A percentile compares a stretch with the other conserved stretches of the same genome.
phyloP scores from a whole-genome alignment of 495 filamentous ascomycete species.

The Hyphodiscus hymeniophilus region DNA sequence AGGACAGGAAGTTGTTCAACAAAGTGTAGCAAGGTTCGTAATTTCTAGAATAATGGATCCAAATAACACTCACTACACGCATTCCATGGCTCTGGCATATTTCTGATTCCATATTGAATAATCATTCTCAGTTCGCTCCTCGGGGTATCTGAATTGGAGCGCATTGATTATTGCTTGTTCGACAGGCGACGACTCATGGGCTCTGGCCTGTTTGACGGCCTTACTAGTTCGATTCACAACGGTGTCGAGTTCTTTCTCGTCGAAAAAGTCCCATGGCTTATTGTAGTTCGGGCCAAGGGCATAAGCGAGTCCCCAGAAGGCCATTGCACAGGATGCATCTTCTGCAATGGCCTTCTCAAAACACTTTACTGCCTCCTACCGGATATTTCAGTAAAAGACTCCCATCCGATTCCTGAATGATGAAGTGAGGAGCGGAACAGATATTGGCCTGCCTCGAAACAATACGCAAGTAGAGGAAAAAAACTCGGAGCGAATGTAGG shows the following conservation, averaged over 20 bases:
- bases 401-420: too few species aligned
- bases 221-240: constrained; percentile 37
- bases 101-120: constrained; percentile 43
- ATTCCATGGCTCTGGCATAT: constrained; percentile 54
- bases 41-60: too few species aligned
- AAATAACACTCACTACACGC: too few species aligned
- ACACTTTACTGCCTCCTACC: constrained; percentile 49
- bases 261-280: constrained; percentile 63
- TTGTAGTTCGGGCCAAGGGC: constrained; percentile 65
- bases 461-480: too few species aligned
- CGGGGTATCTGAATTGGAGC: constrained; percentile 45
- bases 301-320: constrained; percentile 62
- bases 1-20: too few species aligned
- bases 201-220: constrained; percentile 35
- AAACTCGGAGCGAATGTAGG: too few species aligned
- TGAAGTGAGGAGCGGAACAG: too few species aligned
- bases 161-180: constrained; percentile 53
- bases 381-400: too few species aligned
- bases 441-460: too few species aligned
- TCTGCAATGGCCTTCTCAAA: constrained; percentile 47
- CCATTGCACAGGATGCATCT: constrained; percentile 50
- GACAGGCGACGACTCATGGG: constrained; percentile 27
- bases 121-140: constrained; percentile 30
- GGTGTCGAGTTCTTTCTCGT: constrained; percentile 41
- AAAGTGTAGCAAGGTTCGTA: too few species aligned